These are phyloP conservation scores for Hymenoscyphus occultus DNA, from an alignment of 2,329 filamentous ascomycete genomes.

Conservation along the genomic window DNA sequence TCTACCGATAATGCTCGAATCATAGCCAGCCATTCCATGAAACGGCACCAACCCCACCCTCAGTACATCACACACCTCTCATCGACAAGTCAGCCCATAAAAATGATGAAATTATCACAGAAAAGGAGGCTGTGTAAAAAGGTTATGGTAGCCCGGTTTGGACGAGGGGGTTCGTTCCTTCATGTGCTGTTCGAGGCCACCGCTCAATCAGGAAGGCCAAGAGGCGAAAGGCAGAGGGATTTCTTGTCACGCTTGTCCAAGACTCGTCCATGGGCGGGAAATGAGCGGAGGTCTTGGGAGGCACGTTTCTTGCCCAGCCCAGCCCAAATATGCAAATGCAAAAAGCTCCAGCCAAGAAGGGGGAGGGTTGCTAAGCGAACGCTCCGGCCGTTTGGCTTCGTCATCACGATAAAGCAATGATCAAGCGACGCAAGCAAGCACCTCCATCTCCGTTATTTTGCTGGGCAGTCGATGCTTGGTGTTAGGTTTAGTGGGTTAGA, in stretches of 20 bases:
- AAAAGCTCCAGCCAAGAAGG: background rate
- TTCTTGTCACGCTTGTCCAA: background rate
- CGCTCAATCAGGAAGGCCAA: background rate
- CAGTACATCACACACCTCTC: too few species aligned
- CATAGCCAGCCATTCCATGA: too few species aligned
- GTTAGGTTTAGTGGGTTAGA: background rate
- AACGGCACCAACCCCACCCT: too few species aligned
- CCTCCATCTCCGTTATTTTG: background rate
- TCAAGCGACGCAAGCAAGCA: too few species aligned
- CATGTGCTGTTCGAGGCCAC: too few species aligned
- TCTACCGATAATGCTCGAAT: too few species aligned
- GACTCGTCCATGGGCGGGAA: background rate
- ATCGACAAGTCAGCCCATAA: too few species aligned
- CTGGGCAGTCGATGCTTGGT: too few species aligned
- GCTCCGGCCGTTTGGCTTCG: background rate
- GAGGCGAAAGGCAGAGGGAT: background rate
- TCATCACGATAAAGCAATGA: background rate
- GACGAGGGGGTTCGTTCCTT: too few species aligned
- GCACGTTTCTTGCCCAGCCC: background rate
- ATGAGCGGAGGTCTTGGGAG: conserved; percentile 4
- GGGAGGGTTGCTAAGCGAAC: background rate
- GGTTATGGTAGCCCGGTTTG: too few species aligned
- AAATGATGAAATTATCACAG: too few species aligned
- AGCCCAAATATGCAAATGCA: background rate
- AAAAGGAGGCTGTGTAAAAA: too few species aligned